Percentiles rank a stretch among this genome's conserved stretches.
Conservation (phyloP, 805 yeast species). For the Sporopachydermia lactativora region DNA sequence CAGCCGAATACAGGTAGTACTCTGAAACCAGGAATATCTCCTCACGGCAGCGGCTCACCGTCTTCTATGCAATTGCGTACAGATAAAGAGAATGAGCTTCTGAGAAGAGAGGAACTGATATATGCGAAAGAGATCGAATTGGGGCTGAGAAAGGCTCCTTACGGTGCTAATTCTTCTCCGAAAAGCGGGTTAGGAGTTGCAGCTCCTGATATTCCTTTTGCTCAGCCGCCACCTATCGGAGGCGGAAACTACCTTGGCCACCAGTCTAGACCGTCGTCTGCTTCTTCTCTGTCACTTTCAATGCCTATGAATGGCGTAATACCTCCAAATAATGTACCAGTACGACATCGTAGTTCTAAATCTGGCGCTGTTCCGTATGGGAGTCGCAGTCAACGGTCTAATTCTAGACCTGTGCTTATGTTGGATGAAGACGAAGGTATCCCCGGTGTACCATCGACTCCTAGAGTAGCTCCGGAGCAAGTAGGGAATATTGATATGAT, state of each 20-base stretch:
- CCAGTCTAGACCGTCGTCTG: background rate
- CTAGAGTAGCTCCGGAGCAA: background rate
- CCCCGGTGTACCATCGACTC: background rate
- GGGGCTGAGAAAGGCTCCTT: background rate
- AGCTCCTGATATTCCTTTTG: background rate
- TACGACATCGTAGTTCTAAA: background rate
- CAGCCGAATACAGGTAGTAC: background rate
- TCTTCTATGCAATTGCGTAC: background rate
- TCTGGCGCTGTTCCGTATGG: too few species aligned
- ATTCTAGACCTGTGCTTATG: background rate
- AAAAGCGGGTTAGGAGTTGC: background rate
- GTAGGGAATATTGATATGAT: background rate
- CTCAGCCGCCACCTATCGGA: background rate
- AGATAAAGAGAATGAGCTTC: background rate
- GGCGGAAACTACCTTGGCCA: background rate
- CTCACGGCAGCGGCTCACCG: background rate
- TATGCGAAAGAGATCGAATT: constrained; percentile 1
- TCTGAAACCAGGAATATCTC: background rate
- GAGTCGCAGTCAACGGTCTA: background rate
- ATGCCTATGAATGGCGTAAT: background rate
- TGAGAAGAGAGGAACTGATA: constrained; percentile 1
- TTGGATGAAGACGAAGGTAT: background rate
- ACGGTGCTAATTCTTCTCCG: background rate
- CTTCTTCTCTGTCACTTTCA: background rate
- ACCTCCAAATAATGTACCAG: background rate